These are phyloP conservation scores for Parasarocladium wereldwijsianum DNA, from an alignment of 2,329 filamentous ascomycete species.

Conservation along the genomic window DNA sequence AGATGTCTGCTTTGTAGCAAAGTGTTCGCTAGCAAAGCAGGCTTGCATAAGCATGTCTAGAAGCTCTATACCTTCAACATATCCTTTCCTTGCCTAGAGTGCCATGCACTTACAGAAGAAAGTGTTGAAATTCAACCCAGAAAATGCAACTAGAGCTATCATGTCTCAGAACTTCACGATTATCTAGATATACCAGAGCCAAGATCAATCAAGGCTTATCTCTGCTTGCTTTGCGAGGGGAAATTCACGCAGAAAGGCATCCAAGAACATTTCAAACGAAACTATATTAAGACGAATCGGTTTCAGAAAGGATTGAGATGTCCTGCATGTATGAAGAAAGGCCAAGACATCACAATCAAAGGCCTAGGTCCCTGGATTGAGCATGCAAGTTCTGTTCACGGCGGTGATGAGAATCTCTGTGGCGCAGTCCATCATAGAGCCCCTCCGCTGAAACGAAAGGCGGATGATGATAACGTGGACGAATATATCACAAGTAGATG, in stretches of 20 bases:
- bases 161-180: too few species aligned
- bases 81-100: too few species aligned
- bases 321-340: background rate
- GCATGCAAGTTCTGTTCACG: background rate
- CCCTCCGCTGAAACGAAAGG: background rate
- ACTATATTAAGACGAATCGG: background rate
- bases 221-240: background rate
- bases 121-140: too few species aligned
- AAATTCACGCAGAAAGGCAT: constrained; percentile 1
- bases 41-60: too few species aligned
- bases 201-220: background rate
- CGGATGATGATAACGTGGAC: too few species aligned
- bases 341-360: background rate
- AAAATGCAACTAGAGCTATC: too few species aligned
- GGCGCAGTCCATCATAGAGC: background rate
- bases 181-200: too few species aligned
- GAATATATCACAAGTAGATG: background rate
- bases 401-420: background rate
- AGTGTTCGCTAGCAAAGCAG: too few species aligned
- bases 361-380: background rate
- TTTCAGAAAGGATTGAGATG: background rate
- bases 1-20: too few species aligned
- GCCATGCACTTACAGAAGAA: too few species aligned
- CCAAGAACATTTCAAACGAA: background rate
- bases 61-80: too few species aligned